A percentile compares a stretch with the other conserved stretches of the same genome.
Evolutionary conservation across 345 rosid species (phyloP).

Genomic region (Populus euphratica): DNA sequence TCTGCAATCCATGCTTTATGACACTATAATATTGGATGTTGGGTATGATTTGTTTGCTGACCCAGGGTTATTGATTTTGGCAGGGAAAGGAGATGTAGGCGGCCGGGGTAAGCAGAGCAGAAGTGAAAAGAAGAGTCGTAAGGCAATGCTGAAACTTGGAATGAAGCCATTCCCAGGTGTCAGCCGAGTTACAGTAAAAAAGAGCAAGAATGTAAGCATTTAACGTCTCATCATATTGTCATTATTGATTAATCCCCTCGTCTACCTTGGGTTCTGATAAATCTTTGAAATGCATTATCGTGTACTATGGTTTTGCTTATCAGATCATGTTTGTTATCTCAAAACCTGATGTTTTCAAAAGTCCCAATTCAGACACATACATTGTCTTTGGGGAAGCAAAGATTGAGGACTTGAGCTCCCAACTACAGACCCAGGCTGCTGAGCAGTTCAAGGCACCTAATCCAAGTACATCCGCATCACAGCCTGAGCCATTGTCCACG

Average conservation of each 20-base stretch:
- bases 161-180: slow-evolving; percentile 79
- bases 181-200: slow-evolving; percentile 75
- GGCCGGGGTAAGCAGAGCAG: slow-evolving; percentile 78
- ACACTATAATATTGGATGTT: slow-evolving; percentile 9
- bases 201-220: slow-evolving; percentile 67
- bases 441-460: slow-evolving; percentile 81
- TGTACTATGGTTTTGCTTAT: background rate
- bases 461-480: slow-evolving; percentile 42
- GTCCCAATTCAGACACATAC: slow-evolving; percentile 78
- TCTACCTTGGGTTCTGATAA: background rate
- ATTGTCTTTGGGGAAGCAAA: slow-evolving; percentile 83
- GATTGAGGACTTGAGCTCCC: slow-evolving; percentile 87
- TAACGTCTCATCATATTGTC: background rate
- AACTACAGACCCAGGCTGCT: slow-evolving; percentile 77
- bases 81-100: slow-evolving; percentile 40
- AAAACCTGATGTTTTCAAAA: slow-evolving; percentile 87
- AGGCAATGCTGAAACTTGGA: slow-evolving; percentile 86
- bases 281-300: background rate
- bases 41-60: too few relatives aligned
- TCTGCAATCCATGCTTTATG: background rate
- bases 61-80: too few relatives aligned
- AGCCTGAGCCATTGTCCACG: slow-evolving; percentile 54
- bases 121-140: slow-evolving; percentile 87
- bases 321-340: slow-evolving; percentile 80
- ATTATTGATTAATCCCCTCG: background rate